These are phyloP conservation scores for Cordyceps cicadae DNA, from an alignment of 2,329 filamentous ascomycete species.

Conservation along the genomic window DNA sequence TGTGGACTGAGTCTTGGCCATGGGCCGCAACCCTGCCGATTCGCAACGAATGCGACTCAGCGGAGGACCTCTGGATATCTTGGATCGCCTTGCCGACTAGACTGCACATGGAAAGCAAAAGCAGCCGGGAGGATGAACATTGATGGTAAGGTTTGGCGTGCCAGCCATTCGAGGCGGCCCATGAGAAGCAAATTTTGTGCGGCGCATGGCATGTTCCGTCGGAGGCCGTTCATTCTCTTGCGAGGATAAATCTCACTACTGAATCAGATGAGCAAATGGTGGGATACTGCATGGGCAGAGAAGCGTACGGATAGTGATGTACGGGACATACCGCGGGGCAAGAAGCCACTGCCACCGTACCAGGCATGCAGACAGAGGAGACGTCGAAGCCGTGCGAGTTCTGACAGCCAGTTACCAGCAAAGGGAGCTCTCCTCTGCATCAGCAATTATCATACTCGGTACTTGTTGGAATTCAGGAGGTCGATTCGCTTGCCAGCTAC, in stretches of 20 bases:
- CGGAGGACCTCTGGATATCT: background rate
- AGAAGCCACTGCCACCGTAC: background rate
- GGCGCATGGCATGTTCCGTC: background rate
- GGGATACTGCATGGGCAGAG: background rate
- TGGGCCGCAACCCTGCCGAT: conserved; percentile 2
- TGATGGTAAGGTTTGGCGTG: background rate
- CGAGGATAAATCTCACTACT: background rate
- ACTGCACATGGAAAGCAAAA: background rate
- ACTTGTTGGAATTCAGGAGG: background rate
- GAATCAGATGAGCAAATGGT: background rate
- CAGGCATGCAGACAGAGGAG: background rate
- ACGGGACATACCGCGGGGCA: background rate
- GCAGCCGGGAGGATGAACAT: background rate
- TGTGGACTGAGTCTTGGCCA: background rate
- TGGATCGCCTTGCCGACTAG: background rate
- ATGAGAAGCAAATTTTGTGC: background rate
- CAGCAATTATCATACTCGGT: background rate
- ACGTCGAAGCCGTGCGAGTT: background rate
- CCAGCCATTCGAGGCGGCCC: background rate
- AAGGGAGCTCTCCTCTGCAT: background rate
- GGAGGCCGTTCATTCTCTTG: background rate
- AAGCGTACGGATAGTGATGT: background rate
- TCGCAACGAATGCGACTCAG: conserved; percentile 4
- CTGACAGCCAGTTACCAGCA: background rate
- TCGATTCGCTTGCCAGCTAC: background rate